Base-by-base conservation (phyloP, 2,329 filamentous ascomycete species). In the Calonectria pseudoturangicola region DNA sequence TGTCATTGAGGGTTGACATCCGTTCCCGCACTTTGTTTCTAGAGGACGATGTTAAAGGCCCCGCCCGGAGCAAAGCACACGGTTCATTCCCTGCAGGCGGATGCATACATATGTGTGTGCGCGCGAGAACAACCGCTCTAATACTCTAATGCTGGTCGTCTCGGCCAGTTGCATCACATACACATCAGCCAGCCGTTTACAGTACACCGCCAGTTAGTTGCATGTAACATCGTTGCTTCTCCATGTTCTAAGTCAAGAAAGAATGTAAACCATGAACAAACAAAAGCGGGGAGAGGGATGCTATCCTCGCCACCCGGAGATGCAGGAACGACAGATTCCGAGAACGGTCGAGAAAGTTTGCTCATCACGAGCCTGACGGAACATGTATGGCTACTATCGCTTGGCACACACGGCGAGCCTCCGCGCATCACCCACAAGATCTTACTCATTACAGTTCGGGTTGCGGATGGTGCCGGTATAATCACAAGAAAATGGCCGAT, bases 201-300 rank as follows among this genome's bases (percentile, higher is more conserved):
- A 69, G 56, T 47, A 69, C 66, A 69, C 56, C 66, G 56, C 66
- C 50, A 21, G 36, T 69, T 54, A 62, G 25, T 41, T 25, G 27
- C 33, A 63, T 63, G 56, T 28, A n/a, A 33, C 39, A 51, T 54
- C 33, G 21, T 45, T 30, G 28, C 30, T 39, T 21, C 39, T 36
- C 33, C 12, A 8, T 41, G 33, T 41, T 28, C 33, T 10, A 62
- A 21, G 51, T 62, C 45, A 6, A 30, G 66, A 50, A 16, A 51
- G 16, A 48, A 69, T 45, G 66, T 18, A 39, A 43, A 63, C 33
- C n/a, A 36, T 36, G 28, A 50, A 27, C 33, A 48, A 69, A 45
- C 66, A 43, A 63, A 58, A 45, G 47, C 45, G 56, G 33, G 10
- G 56, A 69, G 66, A 47, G 50, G 30, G 9, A 2, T 33, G 9